Conservation (phyloP, 257 asterid species). For the Solanum medicagineum region DNA sequence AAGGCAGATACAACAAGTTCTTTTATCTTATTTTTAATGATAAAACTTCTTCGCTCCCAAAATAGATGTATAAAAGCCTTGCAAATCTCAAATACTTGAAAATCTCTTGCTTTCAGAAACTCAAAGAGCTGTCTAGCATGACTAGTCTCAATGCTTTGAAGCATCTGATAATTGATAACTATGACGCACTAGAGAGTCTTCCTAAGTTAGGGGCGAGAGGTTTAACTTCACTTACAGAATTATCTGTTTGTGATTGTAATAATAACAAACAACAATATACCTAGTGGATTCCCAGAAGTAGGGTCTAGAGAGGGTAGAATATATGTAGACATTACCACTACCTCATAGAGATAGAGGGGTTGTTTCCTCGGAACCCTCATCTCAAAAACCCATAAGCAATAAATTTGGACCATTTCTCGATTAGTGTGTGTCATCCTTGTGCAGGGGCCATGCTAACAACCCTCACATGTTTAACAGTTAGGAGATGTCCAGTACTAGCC, state of each 20-base stretch:
- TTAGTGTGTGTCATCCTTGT: too few species aligned
- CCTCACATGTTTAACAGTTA: background rate
- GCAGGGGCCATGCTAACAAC: background rate
- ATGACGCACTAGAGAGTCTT: background rate
- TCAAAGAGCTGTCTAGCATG: background rate
- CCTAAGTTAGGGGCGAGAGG: background rate
- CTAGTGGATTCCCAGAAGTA: too few species aligned
- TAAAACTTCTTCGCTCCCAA: background rate
- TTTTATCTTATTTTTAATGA: background rate
- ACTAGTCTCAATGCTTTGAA: background rate
- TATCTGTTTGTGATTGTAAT: background rate
- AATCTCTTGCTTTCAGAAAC: background rate
- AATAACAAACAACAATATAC: too few species aligned
- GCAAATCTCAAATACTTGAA: background rate
- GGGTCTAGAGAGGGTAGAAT: too few species aligned
- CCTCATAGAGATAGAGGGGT: too few species aligned
- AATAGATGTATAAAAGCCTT: background rate
- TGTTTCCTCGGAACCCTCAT: too few species aligned
- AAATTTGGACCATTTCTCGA: too few species aligned
- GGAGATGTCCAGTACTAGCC: background rate
- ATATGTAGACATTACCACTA: too few species aligned
- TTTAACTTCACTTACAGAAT: background rate
- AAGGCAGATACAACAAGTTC: background rate
- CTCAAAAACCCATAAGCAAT: too few species aligned
- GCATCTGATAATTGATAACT: fast-evolving